Conservation (phyloP, 2,329 filamentous ascomycete genomes). For the Cyanodermella asteris region DNA sequence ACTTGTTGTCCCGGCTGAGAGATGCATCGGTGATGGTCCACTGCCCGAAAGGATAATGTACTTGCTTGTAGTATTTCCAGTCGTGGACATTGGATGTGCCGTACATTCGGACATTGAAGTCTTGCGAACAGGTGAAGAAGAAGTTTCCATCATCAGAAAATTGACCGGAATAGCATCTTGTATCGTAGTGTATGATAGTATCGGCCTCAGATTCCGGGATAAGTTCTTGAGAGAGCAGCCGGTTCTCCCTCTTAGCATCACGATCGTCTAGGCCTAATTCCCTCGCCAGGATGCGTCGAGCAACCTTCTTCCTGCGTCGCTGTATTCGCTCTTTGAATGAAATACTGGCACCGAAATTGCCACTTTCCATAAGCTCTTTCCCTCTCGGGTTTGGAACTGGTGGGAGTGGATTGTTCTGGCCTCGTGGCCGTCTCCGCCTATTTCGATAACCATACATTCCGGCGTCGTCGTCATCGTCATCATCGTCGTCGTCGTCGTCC, state of each 20-base stretch:
- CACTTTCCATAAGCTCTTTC: conserved; percentile 56
- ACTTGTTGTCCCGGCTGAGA: conserved; percentile 75
- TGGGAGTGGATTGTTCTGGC: conserved; percentile 39
- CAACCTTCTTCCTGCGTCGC: conserved; percentile 38
- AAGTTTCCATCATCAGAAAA: conserved; percentile 96
- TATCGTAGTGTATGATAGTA: conserved; percentile 68
- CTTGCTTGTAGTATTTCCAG: conserved; percentile 91
- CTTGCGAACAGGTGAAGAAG: conserved; percentile 79
- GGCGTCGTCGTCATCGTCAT: conserved; percentile 12
- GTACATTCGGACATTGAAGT: conserved; percentile 91
- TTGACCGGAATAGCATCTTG: conserved; percentile 80
- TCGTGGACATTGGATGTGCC: conserved; percentile 88
- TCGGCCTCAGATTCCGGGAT: conserved; percentile 61
- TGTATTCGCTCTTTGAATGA: conserved; percentile 24
- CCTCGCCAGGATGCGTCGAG: conserved; percentile 53
- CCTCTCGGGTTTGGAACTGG: conserved; percentile 66
- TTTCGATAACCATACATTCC: conserved; percentile 18
- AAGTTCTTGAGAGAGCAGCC: conserved; percentile 52
- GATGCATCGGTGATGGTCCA: conserved; percentile 96
- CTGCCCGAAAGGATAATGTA: conserved; percentile 61
- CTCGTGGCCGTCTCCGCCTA: conserved; percentile 24
- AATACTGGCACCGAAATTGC: conserved; percentile 54
- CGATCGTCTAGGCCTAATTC: conserved; percentile 53
- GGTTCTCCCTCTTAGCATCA: conserved; percentile 36
- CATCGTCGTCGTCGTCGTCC: conserved; percentile 17